Conservation (phyloP, 192 early-diverging fungal genomes). For the Coemansia sp. region DNA sequence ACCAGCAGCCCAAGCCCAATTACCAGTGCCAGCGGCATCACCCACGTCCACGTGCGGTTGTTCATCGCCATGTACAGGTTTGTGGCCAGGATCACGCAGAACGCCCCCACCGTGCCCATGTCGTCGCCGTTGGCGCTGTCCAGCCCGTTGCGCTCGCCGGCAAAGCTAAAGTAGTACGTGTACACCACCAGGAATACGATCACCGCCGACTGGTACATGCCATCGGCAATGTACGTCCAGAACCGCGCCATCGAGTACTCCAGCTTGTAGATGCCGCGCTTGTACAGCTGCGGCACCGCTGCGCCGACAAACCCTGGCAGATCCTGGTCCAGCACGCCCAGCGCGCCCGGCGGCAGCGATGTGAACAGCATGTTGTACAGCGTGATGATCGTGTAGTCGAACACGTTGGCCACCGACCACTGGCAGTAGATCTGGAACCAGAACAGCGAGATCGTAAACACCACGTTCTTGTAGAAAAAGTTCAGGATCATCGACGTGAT, state of each 20-base stretch:
- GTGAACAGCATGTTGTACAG: constrained; percentile 87
- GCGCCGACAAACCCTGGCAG: constrained; percentile 62
- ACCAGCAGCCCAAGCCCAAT: constrained; percentile 50
- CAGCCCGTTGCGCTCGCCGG: constrained; percentile 54
- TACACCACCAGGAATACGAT: constrained; percentile 66
- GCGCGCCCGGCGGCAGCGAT: constrained; percentile 61
- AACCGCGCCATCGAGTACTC: constrained; percentile 72
- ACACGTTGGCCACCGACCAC: constrained; percentile 73
- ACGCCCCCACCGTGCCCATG: constrained; percentile 69
- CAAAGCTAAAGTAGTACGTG: constrained; percentile 52
- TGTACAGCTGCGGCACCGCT: constrained; percentile 75
- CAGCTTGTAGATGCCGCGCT: constrained; percentile 64
- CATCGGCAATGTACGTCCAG: constrained; percentile 70
- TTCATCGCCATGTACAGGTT: constrained; percentile 78
- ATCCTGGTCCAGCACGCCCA: constrained; percentile 51
- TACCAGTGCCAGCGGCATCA: constrained; percentile 52
- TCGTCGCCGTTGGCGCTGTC: constrained; percentile 54
- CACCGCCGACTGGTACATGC: constrained; percentile 64
- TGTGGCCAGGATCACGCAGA: constrained; percentile 65
- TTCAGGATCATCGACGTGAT: constrained; percentile 82
- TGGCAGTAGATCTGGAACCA: constrained; percentile 89
- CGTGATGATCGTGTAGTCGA: constrained; percentile 86
- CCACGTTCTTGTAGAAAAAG: constrained; percentile 95
- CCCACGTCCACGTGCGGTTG: constrained; percentile 71
- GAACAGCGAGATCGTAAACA: constrained; percentile 83